Evolutionary conservation across 225 moss, liverwort and hornwort genomes (phyloP), one percentile per base, ranked within the genome.

Genomic region (Straminergon stramineum): DNA sequence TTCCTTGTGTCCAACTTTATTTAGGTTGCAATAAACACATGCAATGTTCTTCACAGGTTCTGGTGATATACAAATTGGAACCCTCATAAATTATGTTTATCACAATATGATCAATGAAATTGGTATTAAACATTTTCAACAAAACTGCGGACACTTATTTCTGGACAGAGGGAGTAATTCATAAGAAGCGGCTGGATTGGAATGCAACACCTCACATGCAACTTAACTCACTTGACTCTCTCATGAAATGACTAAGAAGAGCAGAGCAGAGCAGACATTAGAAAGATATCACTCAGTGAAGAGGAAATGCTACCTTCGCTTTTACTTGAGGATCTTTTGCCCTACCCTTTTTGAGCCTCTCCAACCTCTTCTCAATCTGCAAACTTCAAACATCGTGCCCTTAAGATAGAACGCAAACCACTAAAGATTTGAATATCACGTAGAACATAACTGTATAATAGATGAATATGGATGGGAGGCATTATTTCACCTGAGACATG

Each of bases 341-440:
- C 87, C 97, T 96, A 63, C 99, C 99, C 88, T 97, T 97, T 87
- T 95, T 99, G 45, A 99, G 88, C 86, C 99, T 96, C 84, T 99
- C 99, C 88, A 99, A 82, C 89, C 99, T 96, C 92, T 99, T 99
- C 95, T 99, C 99, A 88, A 99, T 97, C 95, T 96, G 94, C 93
- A 94, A 45, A 90, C 81, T 91, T 92, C 89, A 87, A 89, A 89
- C 21, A 85, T 30, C 74, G 34, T 83, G 45, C 45, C 67, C 57
- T 81, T 56, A 43, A 76, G 22, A 90, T 89, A 89, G 41, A 86
- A 63, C 52, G 83, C 60, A 31, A 85, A 87, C 53, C 84, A 62
- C 63, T 16, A n/a, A 85, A 88, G 58, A 81, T 69, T 66, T 87
- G 11, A 58, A 56, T 26, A 78, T 57, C 78, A 41, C 55, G 11